Evolutionary conservation across 805 yeast genomes (phyloP).

Genomic region (Suhomyces pyralidae): DNA sequence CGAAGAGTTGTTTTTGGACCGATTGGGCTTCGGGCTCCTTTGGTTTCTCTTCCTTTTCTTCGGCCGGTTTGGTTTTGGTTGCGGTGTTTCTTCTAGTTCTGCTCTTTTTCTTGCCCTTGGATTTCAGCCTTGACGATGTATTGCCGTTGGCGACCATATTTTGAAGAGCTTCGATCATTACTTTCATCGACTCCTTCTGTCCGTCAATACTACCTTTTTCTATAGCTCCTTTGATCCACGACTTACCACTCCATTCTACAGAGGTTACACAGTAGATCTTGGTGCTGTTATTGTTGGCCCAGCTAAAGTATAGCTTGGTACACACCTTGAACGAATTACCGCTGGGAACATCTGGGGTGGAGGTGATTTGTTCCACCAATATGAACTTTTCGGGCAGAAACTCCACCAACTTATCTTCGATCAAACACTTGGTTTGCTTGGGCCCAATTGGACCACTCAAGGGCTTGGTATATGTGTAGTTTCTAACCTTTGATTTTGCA

Average conservation of each 20-base stretch:
- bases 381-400: constrained; percentile 53
- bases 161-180: constrained; percentile 47
- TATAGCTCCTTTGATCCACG: constrained; percentile 89
- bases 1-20: constrained; percentile 16
- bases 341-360: constrained; percentile 93
- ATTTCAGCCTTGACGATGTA: constrained; percentile 6
- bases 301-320: constrained; percentile 67
- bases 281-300: constrained; percentile 69
- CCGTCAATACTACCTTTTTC: constrained; percentile 84
- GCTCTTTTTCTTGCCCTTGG: constrained; percentile 6
- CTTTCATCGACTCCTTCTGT: constrained; percentile 60
- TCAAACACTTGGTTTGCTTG: constrained; percentile 74
- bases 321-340: constrained; percentile 77
- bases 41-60: not conserved
- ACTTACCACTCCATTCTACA: constrained; percentile 85
- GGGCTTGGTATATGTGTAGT: constrained; percentile 68
- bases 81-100: constrained; percentile 12
- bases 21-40: constrained; percentile 3
- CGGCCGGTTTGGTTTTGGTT: constrained; percentile 3
- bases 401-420: constrained; percentile 51
- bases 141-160: constrained; percentile 27
- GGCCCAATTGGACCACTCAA: constrained; percentile 87
- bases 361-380: constrained; percentile 58
- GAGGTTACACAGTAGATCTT: constrained; percentile 62
- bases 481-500: constrained; percentile 43